Evolutionary conservation across 176 grass and related monocot genomes (phyloP).

Genomic region (Olyra latifolia): DNA sequence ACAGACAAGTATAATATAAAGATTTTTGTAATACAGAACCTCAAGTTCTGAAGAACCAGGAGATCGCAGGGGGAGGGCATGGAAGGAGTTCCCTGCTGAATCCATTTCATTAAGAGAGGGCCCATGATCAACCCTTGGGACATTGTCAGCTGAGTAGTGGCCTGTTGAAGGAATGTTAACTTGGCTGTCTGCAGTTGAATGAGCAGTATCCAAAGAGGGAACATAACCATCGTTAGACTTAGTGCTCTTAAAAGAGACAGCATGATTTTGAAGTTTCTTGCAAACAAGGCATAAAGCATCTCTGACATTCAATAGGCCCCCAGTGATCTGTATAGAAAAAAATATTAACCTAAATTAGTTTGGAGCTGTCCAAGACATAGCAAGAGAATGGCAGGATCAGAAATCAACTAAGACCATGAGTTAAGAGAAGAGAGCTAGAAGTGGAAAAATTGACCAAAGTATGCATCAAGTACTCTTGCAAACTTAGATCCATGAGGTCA

Average conservation of each 20-base stretch:
- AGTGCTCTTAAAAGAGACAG: constrained; percentile 27
- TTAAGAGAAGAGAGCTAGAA: background rate
- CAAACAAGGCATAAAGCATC: constrained; percentile 40
- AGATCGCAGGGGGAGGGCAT: constrained; percentile 13
- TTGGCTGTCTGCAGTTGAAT: constrained; percentile 24
- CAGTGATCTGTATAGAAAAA: constrained; percentile 37
- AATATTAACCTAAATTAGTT: constrained; percentile 27
- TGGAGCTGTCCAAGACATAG: background rate
- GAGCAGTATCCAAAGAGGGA: constrained; percentile 24
- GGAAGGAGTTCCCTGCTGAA: constrained; percentile 21
- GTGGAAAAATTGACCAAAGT: background rate
- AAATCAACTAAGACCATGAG: constrained; percentile 6
- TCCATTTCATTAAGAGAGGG: constrained; percentile 16
- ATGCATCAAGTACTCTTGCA: background rate
- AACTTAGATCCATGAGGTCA: background rate
- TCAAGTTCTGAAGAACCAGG: constrained; percentile 31
- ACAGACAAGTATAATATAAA: background rate
- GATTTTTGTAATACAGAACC: constrained; percentile 15
- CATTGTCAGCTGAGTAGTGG: constrained; percentile 11
- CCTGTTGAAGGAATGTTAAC: constrained; percentile 4
- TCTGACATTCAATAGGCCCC: constrained; percentile 32
- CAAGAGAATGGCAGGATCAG: background rate
- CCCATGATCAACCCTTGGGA: constrained; percentile 11
- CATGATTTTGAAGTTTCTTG: constrained; percentile 35
- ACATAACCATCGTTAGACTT: background rate